These are phyloP conservation scores for Colletotrichum cordylinicola DNA, from an alignment of 2,329 filamentous ascomycete genomes.

Conservation along the genomic window DNA sequence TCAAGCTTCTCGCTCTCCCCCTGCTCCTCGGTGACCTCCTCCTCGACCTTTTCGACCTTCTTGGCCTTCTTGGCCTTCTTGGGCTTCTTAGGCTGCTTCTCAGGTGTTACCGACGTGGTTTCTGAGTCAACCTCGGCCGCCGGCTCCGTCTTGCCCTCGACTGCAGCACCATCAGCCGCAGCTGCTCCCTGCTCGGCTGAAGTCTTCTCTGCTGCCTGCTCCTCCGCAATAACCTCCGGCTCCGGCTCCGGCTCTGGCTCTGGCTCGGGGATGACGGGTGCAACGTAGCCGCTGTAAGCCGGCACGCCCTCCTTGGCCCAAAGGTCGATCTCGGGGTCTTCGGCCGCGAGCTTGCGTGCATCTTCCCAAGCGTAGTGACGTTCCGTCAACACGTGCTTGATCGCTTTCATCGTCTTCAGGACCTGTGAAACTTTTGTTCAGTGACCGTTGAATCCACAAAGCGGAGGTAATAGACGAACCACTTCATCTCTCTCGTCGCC, in stretches of 20 bases:
- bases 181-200: not conserved
- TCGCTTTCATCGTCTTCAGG: constrained; percentile 76
- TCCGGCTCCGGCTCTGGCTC: not conserved
- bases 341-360: constrained; percentile 68
- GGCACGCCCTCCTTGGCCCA: constrained; percentile 36
- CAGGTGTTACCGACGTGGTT: not conserved
- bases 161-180: not conserved
- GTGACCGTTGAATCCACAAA: not conserved
- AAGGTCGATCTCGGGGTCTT: constrained; percentile 72
- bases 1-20: not conserved
- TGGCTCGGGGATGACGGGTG: constrained; percentile 40
- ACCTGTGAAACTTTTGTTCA: constrained; percentile 58
- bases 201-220: not conserved
- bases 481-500: constrained; percentile 64
- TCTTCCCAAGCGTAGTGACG: constrained; percentile 89
- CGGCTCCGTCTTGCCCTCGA: not conserved
- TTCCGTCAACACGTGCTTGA: constrained; percentile 87
- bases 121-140: not conserved
- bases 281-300: constrained; percentile 46
- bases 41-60: constrained; percentile 5
- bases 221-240: not conserved
- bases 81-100: not conserved
- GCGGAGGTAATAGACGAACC: constrained; percentile 56
- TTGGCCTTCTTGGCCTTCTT: not conserved
- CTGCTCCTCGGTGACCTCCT: not conserved